Evolutionary conservation across 2,329 filamentous ascomycete species (phyloP).

Genomic region (Fusarium sp.): DNA sequence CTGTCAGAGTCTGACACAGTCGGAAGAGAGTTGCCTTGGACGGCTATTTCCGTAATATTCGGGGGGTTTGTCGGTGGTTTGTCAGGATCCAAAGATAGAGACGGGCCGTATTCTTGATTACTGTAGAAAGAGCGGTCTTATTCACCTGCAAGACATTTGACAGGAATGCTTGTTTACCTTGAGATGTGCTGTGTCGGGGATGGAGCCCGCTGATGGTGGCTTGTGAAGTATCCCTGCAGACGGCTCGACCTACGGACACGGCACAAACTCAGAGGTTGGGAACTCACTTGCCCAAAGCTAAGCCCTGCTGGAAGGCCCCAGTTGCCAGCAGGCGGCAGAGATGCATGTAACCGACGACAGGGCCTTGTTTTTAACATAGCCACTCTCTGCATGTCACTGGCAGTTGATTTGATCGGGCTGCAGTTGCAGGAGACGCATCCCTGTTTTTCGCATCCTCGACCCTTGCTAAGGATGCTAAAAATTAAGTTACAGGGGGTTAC

Average conservation of each 20-base stretch:
- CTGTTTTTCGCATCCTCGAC: background rate
- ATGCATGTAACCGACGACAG: background rate
- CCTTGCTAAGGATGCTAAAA: background rate
- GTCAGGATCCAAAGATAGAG: background rate
- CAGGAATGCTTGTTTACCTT: background rate
- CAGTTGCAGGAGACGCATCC: background rate
- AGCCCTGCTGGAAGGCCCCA: background rate
- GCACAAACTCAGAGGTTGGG: background rate
- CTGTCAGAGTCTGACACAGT: background rate
- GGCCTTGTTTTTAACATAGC: background rate
- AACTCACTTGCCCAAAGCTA: background rate
- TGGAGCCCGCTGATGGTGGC: background rate
- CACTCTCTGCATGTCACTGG: background rate
- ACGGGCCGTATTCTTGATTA: background rate
- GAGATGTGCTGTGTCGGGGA: background rate
- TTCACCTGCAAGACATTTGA: background rate
- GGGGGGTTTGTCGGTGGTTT: background rate
- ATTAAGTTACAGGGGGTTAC: background rate
- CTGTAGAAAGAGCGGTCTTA: background rate
- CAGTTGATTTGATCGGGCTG: background rate
- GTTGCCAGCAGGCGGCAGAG: background rate
- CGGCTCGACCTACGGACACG: background rate
- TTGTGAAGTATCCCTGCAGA: background rate
- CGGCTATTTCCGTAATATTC: background rate
- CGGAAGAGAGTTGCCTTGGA: background rate